phyloP scores from a whole-genome alignment of 352 stramenopile species.

The Globisporangium emineosum region DNA sequence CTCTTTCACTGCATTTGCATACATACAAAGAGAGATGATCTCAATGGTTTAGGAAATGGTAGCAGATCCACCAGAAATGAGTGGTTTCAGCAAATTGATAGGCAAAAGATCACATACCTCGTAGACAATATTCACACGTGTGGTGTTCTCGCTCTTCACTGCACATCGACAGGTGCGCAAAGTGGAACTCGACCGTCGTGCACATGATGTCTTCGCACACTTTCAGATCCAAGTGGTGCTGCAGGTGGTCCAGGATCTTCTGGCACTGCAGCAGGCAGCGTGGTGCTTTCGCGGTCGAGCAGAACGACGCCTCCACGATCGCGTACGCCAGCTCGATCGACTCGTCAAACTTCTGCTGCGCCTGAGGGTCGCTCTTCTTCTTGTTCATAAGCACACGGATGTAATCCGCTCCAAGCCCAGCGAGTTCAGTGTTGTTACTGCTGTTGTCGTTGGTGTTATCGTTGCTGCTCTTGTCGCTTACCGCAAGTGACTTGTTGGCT shows the following conservation, averaged over 20 bases:
- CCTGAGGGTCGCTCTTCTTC: conserved; percentile 12
- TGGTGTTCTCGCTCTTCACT: conserved; percentile 26
- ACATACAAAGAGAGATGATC: neutral
- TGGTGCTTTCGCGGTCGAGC: conserved; percentile 39
- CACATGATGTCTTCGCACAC: conserved; percentile 57
- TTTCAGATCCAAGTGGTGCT: conserved; percentile 56
- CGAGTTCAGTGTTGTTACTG: neutral
- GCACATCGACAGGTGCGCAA: conserved; percentile 53
- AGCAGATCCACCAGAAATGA: neutral
- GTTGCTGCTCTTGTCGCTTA: neutral
- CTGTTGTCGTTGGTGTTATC: neutral
- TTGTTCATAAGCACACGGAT: conserved; percentile 13
- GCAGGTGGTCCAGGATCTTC: conserved; percentile 49
- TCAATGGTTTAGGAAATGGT: neutral
- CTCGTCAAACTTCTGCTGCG: conserved; percentile 34
- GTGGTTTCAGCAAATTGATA: neutral
- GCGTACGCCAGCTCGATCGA: conserved; percentile 42
- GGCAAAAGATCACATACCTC: conserved; percentile 15
- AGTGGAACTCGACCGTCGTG: conserved; percentile 53
- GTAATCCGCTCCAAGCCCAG: conserved; percentile 5
- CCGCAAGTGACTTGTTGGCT: neutral
- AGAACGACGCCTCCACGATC: conserved; percentile 67
- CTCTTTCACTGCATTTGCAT: conserved; percentile 31
- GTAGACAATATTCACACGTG: conserved; percentile 57
- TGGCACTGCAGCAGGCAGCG: conserved; percentile 54